Percentiles rank a stretch among this genome's conserved stretches.
Conservation (phyloP, 768 basidiomycete genomes). For the Tulasnella sp. region DNA sequence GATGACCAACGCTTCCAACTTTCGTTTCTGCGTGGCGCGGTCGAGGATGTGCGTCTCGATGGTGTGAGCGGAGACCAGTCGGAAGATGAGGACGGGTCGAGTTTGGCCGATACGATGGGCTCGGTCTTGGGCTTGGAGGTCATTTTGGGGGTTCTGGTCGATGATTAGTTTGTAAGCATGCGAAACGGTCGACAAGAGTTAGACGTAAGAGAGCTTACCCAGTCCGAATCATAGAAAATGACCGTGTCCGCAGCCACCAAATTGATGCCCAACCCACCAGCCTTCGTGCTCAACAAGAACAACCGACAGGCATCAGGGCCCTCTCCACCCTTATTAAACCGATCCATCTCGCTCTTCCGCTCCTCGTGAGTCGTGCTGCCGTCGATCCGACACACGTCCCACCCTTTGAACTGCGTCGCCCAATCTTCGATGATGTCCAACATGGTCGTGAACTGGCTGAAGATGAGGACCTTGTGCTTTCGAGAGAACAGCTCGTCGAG, state of each 20-base stretch:
- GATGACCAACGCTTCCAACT: constrained; percentile 93
- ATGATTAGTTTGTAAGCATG: constrained; percentile 38
- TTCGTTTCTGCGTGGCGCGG: constrained; percentile 81
- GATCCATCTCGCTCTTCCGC: constrained; percentile 81
- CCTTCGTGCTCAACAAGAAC: constrained; percentile 79
- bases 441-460: constrained; percentile 93
- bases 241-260: constrained; percentile 85
- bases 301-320: constrained; percentile 64
- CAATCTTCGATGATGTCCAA: constrained; percentile 96
- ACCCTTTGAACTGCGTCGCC: constrained; percentile 81
- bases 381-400: constrained; percentile 89
- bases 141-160: constrained; percentile 88
- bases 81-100: constrained; percentile 84
- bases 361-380: constrained; percentile 79
- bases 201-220: constrained; percentile 53
- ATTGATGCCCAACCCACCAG: constrained; percentile 81
- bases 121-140: constrained; percentile 92
- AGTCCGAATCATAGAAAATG: constrained; percentile 92
- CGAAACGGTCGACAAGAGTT: too few relatives aligned
- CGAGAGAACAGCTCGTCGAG: constrained; percentile 75
- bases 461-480: constrained; percentile 51
- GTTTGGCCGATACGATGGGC: constrained; percentile 97
- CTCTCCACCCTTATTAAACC: constrained; percentile 76
- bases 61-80: constrained; percentile 84
- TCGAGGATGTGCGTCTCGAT: constrained; percentile 92